phyloP scores from a whole-genome alignment of 371 early-diverging fungal genomes.

The Mucor lusitanicus region DNA sequence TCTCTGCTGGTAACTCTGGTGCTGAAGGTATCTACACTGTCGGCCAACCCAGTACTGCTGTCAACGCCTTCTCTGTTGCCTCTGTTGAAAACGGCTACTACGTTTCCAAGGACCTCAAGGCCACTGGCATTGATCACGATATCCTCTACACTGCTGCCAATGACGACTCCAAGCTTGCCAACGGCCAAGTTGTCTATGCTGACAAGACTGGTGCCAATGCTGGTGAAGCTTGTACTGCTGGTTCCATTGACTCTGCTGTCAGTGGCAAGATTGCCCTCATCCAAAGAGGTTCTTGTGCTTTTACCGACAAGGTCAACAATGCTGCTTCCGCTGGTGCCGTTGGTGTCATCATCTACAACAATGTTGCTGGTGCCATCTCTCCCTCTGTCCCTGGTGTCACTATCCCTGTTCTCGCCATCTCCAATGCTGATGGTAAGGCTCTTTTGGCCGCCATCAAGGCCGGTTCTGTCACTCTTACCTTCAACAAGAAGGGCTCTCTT shows the following conservation, averaged over 20 bases:
- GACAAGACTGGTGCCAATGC: slow-evolving; percentile 15
- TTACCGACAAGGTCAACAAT: slow-evolving; percentile 49
- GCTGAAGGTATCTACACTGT: slow-evolving; percentile 49
- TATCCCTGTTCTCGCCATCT: slow-evolving; percentile 42
- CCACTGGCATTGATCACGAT: slow-evolving; percentile 14
- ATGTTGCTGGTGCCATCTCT: slow-evolving; percentile 23
- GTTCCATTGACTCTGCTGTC: slow-evolving; percentile 21
- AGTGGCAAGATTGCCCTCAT: slow-evolving; percentile 52
- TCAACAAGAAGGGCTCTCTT: slow-evolving; percentile 15
- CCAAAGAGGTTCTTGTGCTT: slow-evolving; percentile 57
- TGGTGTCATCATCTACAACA: slow-evolving; percentile 54
- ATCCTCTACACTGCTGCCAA: slow-evolving; percentile 12
- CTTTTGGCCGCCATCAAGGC: slow-evolving; percentile 30
- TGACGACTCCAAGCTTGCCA: not conserved
- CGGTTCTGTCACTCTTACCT: slow-evolving; percentile 10
- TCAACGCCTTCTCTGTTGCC: slow-evolving; percentile 58
- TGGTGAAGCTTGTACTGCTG: slow-evolving; percentile 24
- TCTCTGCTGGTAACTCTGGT: slow-evolving; percentile 65
- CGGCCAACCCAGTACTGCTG: slow-evolving; percentile 53
- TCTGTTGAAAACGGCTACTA: slow-evolving; percentile 53
- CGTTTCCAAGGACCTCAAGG: slow-evolving; percentile 14
- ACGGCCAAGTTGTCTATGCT: slow-evolving; percentile 13
- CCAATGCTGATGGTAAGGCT: slow-evolving; percentile 25
- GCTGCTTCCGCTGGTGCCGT: slow-evolving; percentile 50
- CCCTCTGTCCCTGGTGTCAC: slow-evolving; percentile 14